These are phyloP conservation scores for Cadophora sp. DNA, from an alignment of 2,329 filamentous ascomycete species.

Conservation along the genomic window DNA sequence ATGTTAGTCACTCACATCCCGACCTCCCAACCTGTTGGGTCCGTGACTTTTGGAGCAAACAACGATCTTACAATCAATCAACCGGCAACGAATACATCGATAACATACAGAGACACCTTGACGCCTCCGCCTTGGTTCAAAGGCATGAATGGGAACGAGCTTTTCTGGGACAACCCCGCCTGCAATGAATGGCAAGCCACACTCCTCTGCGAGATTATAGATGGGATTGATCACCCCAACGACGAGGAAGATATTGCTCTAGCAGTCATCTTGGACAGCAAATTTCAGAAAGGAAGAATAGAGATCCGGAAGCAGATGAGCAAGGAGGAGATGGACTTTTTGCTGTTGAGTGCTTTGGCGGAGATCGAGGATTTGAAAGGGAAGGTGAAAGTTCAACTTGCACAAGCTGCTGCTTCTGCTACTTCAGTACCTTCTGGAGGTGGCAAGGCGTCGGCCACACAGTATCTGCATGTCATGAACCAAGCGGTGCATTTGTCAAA, in stretches of 20 bases:
- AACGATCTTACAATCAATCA: constrained; percentile 2
- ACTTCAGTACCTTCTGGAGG: not conserved
- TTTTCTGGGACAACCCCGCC: not conserved
- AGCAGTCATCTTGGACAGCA: constrained; percentile 3
- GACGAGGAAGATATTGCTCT: constrained; percentile 5
- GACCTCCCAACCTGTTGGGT: not conserved
- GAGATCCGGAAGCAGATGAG: constrained; percentile 1
- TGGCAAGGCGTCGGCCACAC: not conserved
- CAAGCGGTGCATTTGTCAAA: not conserved
- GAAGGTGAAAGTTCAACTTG: not conserved
- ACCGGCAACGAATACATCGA: not conserved
- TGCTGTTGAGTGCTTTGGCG: constrained; percentile 2
- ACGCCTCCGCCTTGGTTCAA: not conserved
- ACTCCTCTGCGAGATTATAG: not conserved
- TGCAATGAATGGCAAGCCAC: constrained; percentile 11
- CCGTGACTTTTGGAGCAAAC: not conserved
- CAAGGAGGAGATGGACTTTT: constrained; percentile 3
- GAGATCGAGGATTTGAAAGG: constrained; percentile 7
- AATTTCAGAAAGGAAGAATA: not conserved
- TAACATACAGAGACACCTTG: not conserved
- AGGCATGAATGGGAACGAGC: not conserved
- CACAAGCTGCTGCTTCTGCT: not conserved
- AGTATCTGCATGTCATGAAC: not conserved
- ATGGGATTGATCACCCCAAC: not conserved
- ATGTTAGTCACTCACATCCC: not conserved